Conservation (phyloP, 2,329 filamentous ascomycete genomes). For the Sordariomycetes sp. region DNA sequence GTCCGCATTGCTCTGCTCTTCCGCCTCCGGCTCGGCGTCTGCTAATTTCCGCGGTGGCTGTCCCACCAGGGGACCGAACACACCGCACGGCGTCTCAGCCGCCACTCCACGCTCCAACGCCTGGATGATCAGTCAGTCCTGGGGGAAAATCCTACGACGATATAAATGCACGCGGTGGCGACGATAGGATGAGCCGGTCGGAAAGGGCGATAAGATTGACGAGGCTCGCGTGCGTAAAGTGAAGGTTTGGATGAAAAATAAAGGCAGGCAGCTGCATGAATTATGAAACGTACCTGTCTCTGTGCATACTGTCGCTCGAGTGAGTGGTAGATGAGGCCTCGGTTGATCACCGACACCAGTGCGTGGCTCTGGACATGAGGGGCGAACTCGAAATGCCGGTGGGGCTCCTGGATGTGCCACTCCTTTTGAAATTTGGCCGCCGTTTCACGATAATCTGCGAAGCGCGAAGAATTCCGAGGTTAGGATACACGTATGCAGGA, state of each 20-base stretch:
- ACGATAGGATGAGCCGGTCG: background rate
- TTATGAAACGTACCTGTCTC: slow-evolving; percentile 28
- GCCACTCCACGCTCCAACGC: slow-evolving; percentile 32
- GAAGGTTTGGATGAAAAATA: background rate
- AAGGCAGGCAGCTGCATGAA: background rate
- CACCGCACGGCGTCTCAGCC: slow-evolving; percentile 34
- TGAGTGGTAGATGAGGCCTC: slow-evolving; percentile 47
- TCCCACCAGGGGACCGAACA: slow-evolving; percentile 41
- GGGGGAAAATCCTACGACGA: background rate
- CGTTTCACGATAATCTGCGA: slow-evolving; percentile 51
- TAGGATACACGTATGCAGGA: background rate
- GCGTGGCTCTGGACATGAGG: slow-evolving; percentile 52
- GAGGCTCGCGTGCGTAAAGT: background rate
- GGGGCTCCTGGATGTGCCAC: slow-evolving; percentile 50
- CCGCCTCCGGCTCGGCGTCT: slow-evolving; percentile 22
- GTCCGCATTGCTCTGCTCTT: slow-evolving; percentile 22
- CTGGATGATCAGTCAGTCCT: slow-evolving; percentile 17
- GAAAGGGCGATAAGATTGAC: background rate
- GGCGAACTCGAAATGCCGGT: slow-evolving; percentile 50
- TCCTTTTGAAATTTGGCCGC: slow-evolving; percentile 56
- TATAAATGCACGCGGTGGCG: background rate
- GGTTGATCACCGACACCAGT: slow-evolving; percentile 48
- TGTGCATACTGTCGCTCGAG: slow-evolving; percentile 41
- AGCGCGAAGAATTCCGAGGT: background rate
- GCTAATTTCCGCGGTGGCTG: slow-evolving; percentile 26